These are phyloP conservation scores for Theileria luwenshuni DNA, from an alignment of 169 alveolate species.

Conservation along the genomic window DNA sequence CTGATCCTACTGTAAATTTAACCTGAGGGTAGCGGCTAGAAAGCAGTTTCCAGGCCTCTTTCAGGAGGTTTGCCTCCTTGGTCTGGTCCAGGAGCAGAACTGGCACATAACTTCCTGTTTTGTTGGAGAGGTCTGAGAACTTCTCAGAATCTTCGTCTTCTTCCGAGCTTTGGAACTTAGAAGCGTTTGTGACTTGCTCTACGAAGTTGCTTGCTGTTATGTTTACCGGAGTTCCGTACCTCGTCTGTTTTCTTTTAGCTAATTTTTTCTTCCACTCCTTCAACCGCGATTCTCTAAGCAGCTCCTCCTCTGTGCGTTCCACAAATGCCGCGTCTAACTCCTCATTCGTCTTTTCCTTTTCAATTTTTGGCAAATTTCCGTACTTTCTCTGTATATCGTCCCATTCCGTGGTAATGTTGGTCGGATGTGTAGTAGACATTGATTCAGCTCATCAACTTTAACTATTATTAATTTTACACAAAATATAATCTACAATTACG, in stretches of 20 bases:
- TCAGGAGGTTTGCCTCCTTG: conserved; percentile 28
- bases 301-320: conserved; percentile 60
- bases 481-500: background rate
- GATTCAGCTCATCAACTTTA: background rate
- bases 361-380: conserved; percentile 84
- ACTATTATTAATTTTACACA: background rate
- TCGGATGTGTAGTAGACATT: conserved; percentile 90
- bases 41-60: conserved; percentile 48
- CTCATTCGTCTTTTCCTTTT: conserved; percentile 79
- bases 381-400: conserved; percentile 86
- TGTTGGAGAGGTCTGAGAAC: conserved; percentile 28
- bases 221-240: conserved; percentile 53
- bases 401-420: conserved; percentile 87
- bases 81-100: conserved; percentile 51
- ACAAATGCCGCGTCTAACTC: conserved; percentile 64
- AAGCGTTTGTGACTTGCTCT: conserved; percentile 52
- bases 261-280: conserved; percentile 55
- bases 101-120: conserved; percentile 55
- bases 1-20: conserved; percentile 55
- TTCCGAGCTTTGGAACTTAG: conserved; percentile 28
- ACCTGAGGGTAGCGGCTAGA: conserved; percentile 47
- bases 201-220: conserved; percentile 48
- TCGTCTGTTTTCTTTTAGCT: background rate
- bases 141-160: background rate
- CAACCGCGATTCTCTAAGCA: conserved; percentile 60